Evolutionary conservation across 2,329 filamentous ascomycete genomes (phyloP).

Genomic region (Phyllosticta paracitricarpa): DNA sequence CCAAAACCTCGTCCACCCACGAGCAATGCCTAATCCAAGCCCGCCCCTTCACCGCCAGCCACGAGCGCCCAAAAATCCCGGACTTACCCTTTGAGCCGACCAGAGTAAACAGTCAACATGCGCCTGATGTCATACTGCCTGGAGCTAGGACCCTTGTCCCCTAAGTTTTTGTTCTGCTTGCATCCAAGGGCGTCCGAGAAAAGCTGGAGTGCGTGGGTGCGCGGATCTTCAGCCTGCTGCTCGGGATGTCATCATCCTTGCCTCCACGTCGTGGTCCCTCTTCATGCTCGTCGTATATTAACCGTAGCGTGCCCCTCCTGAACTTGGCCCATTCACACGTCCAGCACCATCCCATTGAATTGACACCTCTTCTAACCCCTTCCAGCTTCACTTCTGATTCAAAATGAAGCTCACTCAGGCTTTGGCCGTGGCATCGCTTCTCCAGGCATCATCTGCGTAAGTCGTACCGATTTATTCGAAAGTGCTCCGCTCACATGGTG

Average conservation of each 20-base stretch:
- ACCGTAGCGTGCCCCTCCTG: not conserved
- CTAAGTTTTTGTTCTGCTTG: not conserved
- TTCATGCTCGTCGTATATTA: not conserved
- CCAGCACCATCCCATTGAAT: not conserved
- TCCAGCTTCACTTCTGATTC: not conserved
- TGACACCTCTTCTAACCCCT: not conserved
- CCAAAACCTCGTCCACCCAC: not conserved
- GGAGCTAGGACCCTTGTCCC: not conserved
- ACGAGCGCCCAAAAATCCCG: not conserved
- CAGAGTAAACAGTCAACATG: not conserved
- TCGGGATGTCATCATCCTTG: not conserved
- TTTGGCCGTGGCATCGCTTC: not conserved
- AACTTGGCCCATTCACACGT: not conserved
- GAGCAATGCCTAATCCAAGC: not conserved
- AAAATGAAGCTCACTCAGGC: slow-evolving; percentile 3
- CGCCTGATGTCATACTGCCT: slow-evolving; percentile 7
- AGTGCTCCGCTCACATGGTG: not conserved
- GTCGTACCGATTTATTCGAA: not conserved
- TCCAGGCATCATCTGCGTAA: slow-evolving; percentile 2
- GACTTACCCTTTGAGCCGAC: not conserved
- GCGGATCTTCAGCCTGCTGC: not conserved
- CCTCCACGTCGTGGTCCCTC: not conserved
- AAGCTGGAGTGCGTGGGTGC: not conserved
- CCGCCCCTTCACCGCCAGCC: not conserved
- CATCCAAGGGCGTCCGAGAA: not conserved